Base-by-base conservation (phyloP, 2,329 filamentous ascomycete genomes). In the Beauveria bassiana region DNA sequence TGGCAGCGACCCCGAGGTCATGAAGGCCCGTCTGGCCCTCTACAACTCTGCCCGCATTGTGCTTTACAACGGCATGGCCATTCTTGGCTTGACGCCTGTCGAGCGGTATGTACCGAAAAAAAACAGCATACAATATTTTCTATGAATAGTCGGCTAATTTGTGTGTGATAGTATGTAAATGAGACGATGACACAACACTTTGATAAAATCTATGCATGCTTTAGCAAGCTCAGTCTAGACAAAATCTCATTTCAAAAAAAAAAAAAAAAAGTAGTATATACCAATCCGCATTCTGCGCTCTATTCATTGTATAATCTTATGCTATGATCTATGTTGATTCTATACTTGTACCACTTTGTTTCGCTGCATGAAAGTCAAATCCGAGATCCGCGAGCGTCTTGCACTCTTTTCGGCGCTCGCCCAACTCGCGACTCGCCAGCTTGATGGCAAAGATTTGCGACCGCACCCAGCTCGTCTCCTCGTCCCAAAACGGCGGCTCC, bases 51-150 rank as follows among this genome's bases (percentile, higher is more conserved):
- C 90, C 7, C 83, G 88, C 69, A 86, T 87, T 64, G 90, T 93
- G 42, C 78, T 96, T 65, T 82, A 82, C 69, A 96, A 95, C 73
- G 91, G 90, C 64, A 96, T 96, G 91, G 82, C 82, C 65, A 74
- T 96, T 68, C 78, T 96, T 66, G 91, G 91, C 1, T 77, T 96
- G 72, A 86, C 80, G 59, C 91, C 91, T 10, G 87, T 96, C 53
- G 86, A 93, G 64, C 71, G 74, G 73, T 74, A 70, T 49, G 68
- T 59, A 50, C 49, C 12, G 7, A n/a, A 31, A 22, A 22, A 22
- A 22, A 16, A 28, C 28, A 16, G 18, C 12, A 4, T 24, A 42
- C 50, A 50, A 28, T 38, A 28, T 20, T 28, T 43, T 10, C 40
- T 16, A 22, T 28, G 6, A 45, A 34, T 3, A n/a, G 6, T 8